Percentiles rank a stretch among this genome's conserved stretches.
Conservation (phyloP, 2,329 filamentous ascomycete genomes). For the Pseudogymnoascus verrucosus region DNA sequence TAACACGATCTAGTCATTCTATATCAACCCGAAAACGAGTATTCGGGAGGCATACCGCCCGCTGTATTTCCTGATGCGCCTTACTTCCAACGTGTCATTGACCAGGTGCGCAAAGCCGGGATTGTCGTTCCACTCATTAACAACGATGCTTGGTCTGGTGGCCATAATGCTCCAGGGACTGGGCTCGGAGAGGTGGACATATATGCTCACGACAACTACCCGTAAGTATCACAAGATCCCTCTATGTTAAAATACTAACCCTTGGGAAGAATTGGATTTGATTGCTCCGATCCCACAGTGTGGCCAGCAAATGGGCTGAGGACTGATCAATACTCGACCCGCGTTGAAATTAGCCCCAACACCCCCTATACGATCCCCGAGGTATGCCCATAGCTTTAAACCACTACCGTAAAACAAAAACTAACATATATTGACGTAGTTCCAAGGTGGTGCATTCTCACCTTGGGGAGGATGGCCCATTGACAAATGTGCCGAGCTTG, state of each 20-base stretch:
- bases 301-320: constrained; percentile 47
- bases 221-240: constrained; percentile 32
- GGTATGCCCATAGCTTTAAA: constrained; percentile 12
- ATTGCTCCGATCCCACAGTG: constrained; percentile 37
- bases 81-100: constrained; percentile 60
- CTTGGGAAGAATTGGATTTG: constrained; percentile 30
- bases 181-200: constrained; percentile 15
- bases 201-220: constrained; percentile 31
- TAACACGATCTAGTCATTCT: constrained; percentile 46
- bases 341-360: constrained; percentile 51
- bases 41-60: constrained; percentile 35
- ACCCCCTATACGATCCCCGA: constrained; percentile 54
- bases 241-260: constrained; percentile 11
- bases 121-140: constrained; percentile 65
- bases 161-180: constrained; percentile 11
- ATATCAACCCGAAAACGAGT: constrained; percentile 75
- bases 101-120: constrained; percentile 57
- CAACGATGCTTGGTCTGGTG: constrained; percentile 50
- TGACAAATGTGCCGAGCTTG: constrained; percentile 50
- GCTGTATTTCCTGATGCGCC: constrained; percentile 48
- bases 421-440: constrained; percentile 39
- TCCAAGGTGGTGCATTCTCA: constrained; percentile 65
- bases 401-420: too few relatives aligned
- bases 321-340: constrained; percentile 40
- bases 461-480: constrained; percentile 56